Conservation (phyloP, 805 yeast species). For the Nakazawaea populi region DNA sequence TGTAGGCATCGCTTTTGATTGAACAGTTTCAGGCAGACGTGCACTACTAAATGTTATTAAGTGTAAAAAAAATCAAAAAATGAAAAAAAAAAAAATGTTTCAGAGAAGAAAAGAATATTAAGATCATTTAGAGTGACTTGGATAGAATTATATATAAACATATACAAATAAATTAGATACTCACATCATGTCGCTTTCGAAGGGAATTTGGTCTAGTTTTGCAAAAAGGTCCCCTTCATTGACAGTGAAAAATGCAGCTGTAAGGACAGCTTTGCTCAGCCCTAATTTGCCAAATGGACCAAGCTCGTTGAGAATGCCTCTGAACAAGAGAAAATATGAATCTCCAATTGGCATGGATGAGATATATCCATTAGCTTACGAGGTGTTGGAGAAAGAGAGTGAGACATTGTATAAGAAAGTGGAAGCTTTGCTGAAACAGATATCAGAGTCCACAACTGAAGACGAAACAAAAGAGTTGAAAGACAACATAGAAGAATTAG, state of each 20-base stretch:
- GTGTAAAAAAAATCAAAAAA: too few species aligned
- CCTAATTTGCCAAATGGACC: slow-evolving; percentile 43
- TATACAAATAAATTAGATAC: not conserved
- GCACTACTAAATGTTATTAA: too few species aligned
- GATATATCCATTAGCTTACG: slow-evolving; percentile 66
- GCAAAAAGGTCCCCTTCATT: slow-evolving; percentile 25
- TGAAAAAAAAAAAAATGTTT: too few species aligned
- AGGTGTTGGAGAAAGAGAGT: slow-evolving; percentile 45
- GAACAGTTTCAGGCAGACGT: too few species aligned
- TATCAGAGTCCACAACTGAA: slow-evolving; percentile 12
- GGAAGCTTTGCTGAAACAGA: slow-evolving; percentile 26
- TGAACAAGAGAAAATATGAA: slow-evolving; percentile 45
- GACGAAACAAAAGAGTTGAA: slow-evolving; percentile 18
- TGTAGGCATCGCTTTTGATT: too few species aligned
- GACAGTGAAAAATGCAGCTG: slow-evolving; percentile 20
- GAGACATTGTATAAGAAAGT: slow-evolving; percentile 32
- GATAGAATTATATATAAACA: too few species aligned
- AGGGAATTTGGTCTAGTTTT: slow-evolving; percentile 31
- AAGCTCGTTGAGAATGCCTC: slow-evolving; percentile 37
- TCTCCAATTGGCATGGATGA: slow-evolving; percentile 68
- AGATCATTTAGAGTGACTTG: too few species aligned
- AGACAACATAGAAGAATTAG: slow-evolving; percentile 23
- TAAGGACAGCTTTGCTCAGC: slow-evolving; percentile 24
- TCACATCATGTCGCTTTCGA: slow-evolving; percentile 19
- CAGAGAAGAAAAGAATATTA: too few species aligned